phyloP scores from a whole-genome alignment of 2,329 filamentous ascomycete genomes.

The Aspergillus sclerotialis region DNA sequence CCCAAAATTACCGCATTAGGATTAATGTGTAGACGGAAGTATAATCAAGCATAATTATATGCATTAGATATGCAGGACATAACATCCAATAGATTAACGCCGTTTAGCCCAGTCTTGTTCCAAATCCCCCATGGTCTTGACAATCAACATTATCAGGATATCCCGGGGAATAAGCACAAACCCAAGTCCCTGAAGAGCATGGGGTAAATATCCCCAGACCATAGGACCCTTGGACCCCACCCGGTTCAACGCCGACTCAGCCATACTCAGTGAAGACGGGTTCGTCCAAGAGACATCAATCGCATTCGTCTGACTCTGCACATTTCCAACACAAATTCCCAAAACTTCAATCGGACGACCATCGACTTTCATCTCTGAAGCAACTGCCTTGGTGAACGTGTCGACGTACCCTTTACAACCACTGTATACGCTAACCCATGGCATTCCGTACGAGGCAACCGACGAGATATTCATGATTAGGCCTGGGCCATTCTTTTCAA shows the following conservation, averaged over 20 bases:
- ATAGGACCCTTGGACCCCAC: slow-evolving; percentile 27
- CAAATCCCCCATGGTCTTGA: not conserved
- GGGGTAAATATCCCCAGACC: slow-evolving; percentile 26
- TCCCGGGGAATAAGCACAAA: slow-evolving; percentile 1
- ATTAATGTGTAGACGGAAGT: not conserved
- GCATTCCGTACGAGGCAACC: slow-evolving; percentile 39
- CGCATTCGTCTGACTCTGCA: slow-evolving; percentile 21
- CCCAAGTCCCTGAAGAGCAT: slow-evolving; percentile 11
- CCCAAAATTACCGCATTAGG: too few relatives aligned
- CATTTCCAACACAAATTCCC: slow-evolving; percentile 27
- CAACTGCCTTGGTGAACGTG: slow-evolving; percentile 33
- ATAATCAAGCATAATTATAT: not conserved
- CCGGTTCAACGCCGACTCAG: slow-evolving; percentile 23
- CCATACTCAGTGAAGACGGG: slow-evolving; percentile 23
- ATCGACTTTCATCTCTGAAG: slow-evolving; percentile 37
- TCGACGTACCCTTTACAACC: slow-evolving; percentile 42
- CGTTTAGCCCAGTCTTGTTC: not conserved
- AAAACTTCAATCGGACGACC: slow-evolving; percentile 33
- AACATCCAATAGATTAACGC: too few relatives aligned
- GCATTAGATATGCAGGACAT: too few relatives aligned
- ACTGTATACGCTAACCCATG: slow-evolving; percentile 42
- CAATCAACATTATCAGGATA: not conserved
- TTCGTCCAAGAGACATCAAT: slow-evolving; percentile 15
- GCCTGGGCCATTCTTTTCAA: slow-evolving; percentile 35
- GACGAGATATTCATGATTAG: slow-evolving; percentile 49